Evolutionary conservation across 225 moss, liverwort and hornwort species (phyloP).

Genomic region (Rhytidiadelphus loreus): DNA sequence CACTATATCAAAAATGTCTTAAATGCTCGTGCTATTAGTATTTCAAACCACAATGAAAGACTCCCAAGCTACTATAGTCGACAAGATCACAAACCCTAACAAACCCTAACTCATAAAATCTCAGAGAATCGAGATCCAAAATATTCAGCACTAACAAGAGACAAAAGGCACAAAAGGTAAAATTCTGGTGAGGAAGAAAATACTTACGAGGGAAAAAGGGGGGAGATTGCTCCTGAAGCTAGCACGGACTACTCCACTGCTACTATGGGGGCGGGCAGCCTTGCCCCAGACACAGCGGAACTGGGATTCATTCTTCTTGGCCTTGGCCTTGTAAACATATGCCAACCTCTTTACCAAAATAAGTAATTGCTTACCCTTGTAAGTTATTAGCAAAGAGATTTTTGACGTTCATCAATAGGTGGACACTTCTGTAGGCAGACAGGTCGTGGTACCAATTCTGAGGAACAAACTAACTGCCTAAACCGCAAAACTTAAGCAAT

Average conservation of each 20-base stretch:
- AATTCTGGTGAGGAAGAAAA: background rate
- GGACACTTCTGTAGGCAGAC: no score
- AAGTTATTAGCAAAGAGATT: no score
- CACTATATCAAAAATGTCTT: background rate
- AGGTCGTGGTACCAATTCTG: no score
- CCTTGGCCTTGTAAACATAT: slow-evolving; percentile 42
- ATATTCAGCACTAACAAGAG: background rate
- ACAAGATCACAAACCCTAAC: background rate
- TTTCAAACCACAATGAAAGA: background rate
- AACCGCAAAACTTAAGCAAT: no score
- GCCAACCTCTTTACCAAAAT: slow-evolving; percentile 41
- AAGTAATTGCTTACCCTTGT: no score
- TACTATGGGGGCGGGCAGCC: slow-evolving; percentile 33
- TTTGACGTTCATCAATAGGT: no score
- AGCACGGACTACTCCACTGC: slow-evolving; percentile 86
- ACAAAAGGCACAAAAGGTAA: background rate
- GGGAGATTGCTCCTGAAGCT: slow-evolving; percentile 88
- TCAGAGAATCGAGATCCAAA: background rate
- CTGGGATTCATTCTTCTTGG: slow-evolving; percentile 73
- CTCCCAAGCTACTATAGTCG: background rate
- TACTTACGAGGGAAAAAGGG: slow-evolving; percentile 61
- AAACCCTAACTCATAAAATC: background rate
- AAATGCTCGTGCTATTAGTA: no score
- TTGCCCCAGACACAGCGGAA: slow-evolving; percentile 91
- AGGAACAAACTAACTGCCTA: no score